Evolutionary conservation across 345 rosid genomes (phyloP).

Genomic region (Eucalyptus marginata): DNA sequence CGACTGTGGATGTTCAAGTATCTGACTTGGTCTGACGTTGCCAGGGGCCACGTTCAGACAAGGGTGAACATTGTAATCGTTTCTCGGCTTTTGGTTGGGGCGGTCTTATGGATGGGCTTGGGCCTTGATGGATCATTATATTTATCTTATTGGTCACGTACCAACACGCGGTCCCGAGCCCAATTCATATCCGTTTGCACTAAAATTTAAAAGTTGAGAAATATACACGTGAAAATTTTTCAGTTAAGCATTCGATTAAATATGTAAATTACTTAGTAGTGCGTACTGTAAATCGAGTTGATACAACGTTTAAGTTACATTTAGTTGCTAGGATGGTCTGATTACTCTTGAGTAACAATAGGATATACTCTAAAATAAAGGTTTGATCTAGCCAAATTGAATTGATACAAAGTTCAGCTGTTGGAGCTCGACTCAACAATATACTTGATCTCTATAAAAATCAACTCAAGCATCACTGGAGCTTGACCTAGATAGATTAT

Average conservation of each 20-base stretch:
- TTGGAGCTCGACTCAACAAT: fast-evolving
- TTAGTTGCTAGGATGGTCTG: background rate
- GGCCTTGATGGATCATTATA: background rate
- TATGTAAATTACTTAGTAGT: background rate
- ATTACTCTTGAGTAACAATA: background rate
- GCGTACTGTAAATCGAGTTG: background rate
- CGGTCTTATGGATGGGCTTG: background rate
- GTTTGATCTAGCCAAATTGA: background rate
- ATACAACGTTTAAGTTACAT: background rate
- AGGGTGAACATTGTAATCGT: background rate
- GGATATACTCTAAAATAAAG: background rate
- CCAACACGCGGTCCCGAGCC: background rate
- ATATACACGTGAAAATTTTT: too few relatives aligned
- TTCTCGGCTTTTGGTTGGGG: background rate
- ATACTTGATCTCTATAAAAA: too few relatives aligned
- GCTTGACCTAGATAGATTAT: background rate
- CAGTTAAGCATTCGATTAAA: background rate
- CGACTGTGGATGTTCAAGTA: background rate
- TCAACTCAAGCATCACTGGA: background rate
- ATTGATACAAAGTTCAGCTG: fast-evolving
- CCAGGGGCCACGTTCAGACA: background rate
- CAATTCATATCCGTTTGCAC: background rate
- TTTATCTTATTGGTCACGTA: background rate
- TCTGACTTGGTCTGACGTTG: background rate
- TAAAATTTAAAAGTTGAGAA: background rate